Evolutionary conservation across 2,329 filamentous ascomycete genomes (phyloP).

Genomic region (Fusarium torulosum): DNA sequence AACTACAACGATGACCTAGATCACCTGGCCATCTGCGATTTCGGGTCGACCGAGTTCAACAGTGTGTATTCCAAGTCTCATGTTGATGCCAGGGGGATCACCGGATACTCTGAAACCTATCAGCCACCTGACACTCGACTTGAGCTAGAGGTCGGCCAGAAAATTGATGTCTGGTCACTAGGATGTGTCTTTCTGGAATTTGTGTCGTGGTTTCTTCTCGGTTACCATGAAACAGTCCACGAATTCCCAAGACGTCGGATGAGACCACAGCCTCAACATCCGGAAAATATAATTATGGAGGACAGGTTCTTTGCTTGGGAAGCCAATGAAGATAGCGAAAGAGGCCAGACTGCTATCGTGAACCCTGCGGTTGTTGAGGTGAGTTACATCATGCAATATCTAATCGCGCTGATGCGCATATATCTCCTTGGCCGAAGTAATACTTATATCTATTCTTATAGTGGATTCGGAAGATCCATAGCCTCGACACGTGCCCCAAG

Average conservation of each 20-base stretch:
- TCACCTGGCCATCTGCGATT: neutral
- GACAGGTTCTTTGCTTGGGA: neutral
- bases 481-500: neutral
- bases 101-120: neutral
- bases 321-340: fast-evolving
- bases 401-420: too few species aligned
- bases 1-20: neutral
- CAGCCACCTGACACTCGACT: neutral
- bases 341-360: neutral
- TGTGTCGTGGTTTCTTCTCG: neutral
- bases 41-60: neutral
- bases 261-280: neutral
- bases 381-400: neutral
- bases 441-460: neutral
- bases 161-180: neutral
- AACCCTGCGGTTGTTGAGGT: neutral
- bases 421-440: too few species aligned
- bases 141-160: neutral
- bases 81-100: neutral
- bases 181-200: neutral
- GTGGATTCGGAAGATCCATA: neutral
- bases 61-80: neutral
- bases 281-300: fast-evolving
- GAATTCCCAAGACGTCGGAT: neutral
- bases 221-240: neutral